These are phyloP conservation scores for Centaurea solstitialis DNA, from an alignment of 129 eudicot species.

Conservation along the genomic window DNA sequence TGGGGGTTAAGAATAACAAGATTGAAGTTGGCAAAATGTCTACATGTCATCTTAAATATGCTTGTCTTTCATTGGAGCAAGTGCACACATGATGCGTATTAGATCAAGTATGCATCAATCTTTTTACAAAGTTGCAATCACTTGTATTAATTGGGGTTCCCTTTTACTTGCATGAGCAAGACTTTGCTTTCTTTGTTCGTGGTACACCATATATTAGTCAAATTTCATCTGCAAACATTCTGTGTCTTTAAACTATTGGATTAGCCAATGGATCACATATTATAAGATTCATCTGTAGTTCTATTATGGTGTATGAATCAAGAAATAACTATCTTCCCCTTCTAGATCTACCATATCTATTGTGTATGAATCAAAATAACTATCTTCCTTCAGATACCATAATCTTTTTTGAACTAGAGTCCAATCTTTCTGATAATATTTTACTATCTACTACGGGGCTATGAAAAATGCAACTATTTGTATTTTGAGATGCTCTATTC, in stretches of 20 bases:
- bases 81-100: background rate
- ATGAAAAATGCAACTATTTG: background rate
- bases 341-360: background rate
- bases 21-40: background rate
- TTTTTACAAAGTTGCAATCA: background rate
- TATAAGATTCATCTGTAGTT: background rate
- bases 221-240: background rate
- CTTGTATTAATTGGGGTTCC: slow-evolving; percentile 8
- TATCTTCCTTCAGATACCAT: background rate
- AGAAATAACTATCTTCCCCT: background rate
- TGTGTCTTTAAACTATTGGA: background rate
- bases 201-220: background rate
- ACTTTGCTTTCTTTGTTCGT: background rate
- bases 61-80: background rate
- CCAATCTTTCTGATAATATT: background rate
- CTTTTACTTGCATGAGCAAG: background rate
- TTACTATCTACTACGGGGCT: background rate
- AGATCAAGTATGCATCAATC: background rate
- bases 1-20: background rate
- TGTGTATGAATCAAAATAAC: background rate
- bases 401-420: no score
- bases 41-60: background rate
- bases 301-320: background rate
- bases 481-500: background rate
- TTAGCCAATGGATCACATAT: background rate